A percentile compares a stretch with the other conserved stretches of the same genome.
Conservation (phyloP, 2,329 filamentous ascomycete genomes). For the Cadophora sp. region DNA sequence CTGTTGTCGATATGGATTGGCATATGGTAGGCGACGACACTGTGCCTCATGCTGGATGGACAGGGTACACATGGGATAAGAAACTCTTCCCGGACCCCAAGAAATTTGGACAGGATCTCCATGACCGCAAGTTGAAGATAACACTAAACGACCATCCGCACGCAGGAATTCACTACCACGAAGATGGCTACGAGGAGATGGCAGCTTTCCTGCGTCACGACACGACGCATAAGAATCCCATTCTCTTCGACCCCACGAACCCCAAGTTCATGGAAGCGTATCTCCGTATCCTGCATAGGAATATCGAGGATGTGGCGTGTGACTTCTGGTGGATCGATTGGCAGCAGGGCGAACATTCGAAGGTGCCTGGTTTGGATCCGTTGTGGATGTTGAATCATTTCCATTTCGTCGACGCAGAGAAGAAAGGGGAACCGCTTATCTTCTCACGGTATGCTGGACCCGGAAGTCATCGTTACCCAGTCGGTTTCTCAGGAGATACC, state of each 20-base stretch:
- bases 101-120: slow-evolving; percentile 58
- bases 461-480: slow-evolving; percentile 67
- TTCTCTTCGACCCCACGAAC: slow-evolving; percentile 62
- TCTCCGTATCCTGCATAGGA: slow-evolving; percentile 61
- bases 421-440: slow-evolving; percentile 56
- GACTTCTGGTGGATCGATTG: slow-evolving; percentile 75
- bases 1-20: slow-evolving; percentile 72
- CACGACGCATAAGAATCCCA: slow-evolving; percentile 55
- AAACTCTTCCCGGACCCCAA: slow-evolving; percentile 63
- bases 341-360: slow-evolving; percentile 65
- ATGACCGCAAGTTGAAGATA: slow-evolving; percentile 57
- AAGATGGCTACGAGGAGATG: slow-evolving; percentile 62
- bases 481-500: slow-evolving; percentile 70
- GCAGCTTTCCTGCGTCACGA: slow-evolving; percentile 60
- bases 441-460: slow-evolving; percentile 68
- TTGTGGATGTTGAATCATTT: slow-evolving; percentile 71
- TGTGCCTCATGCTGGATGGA: slow-evolving; percentile 56
- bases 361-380: slow-evolving; percentile 64
- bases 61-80: slow-evolving; percentile 68
- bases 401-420: slow-evolving; percentile 61
- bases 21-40: slow-evolving; percentile 59
- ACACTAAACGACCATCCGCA: slow-evolving; percentile 69
- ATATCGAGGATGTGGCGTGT: slow-evolving; percentile 60
- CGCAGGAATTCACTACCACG: slow-evolving; percentile 62
- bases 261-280: slow-evolving; percentile 63